These are phyloP conservation scores for Cynanchum wilfordii DNA, from an alignment of 257 asterid genomes.

Conservation along the genomic window DNA sequence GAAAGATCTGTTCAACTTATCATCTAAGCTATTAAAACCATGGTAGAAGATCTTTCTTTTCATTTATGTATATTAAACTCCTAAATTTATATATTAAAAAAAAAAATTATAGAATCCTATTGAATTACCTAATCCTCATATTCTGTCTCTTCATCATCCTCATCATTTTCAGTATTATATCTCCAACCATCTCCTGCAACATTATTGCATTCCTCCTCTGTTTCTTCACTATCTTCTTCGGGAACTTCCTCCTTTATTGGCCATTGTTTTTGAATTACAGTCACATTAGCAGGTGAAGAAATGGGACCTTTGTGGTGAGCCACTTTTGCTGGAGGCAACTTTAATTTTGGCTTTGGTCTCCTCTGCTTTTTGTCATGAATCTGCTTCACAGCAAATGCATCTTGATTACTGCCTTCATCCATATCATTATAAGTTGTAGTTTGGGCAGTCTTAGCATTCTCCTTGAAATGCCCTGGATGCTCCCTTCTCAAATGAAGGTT, in stretches of 20 bases:
- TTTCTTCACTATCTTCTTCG: conserved; percentile 93
- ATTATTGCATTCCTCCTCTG: conserved; percentile 86
- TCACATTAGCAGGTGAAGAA: conserved; percentile 46
- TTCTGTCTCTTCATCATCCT: conserved; percentile 95
- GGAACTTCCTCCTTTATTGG: conserved; percentile 49
- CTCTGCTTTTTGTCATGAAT: conserved; percentile 43
- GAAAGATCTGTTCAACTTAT: background rate
- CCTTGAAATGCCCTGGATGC: conserved; percentile 91
- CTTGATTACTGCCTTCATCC: conserved; percentile 88
- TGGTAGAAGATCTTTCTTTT: background rate
- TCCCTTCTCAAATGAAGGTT: conserved; percentile 88
- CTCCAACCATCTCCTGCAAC: conserved; percentile 73
- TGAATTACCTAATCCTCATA: conserved; percentile 53
- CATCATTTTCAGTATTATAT: conserved; percentile 53
- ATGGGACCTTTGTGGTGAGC: conserved; percentile 48
- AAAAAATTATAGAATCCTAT: background rate
- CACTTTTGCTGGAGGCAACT: conserved; percentile 72
- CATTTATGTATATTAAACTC: background rate
- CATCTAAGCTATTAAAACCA: background rate
- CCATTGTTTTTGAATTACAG: conserved; percentile 48
- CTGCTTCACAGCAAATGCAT: conserved; percentile 50
- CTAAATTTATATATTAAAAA: background rate
- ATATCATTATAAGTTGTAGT: conserved; percentile 42
- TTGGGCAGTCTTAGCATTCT: conserved; percentile 46
- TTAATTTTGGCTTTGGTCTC: conserved; percentile 72